Evolutionary conservation across 352 stramenopile genomes (phyloP).

Genomic region (Phytophthora macrochlamydospora): DNA sequence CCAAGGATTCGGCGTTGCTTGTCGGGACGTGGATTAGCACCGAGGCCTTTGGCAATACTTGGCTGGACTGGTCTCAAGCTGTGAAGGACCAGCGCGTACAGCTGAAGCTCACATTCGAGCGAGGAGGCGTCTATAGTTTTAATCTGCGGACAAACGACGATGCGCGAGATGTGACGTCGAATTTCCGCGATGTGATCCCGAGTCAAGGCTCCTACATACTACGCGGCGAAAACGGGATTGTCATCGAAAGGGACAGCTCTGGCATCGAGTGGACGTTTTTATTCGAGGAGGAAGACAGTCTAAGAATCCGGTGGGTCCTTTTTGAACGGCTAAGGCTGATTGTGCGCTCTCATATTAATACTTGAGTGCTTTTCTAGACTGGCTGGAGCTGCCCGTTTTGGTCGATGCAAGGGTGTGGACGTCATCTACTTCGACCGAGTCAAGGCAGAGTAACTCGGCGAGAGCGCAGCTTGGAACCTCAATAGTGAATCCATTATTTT

Average conservation of each 20-base stretch:
- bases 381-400: slow-evolving; percentile 75
- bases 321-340: neutral
- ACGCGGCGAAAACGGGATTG: slow-evolving; percentile 26
- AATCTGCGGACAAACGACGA: slow-evolving; percentile 27
- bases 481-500: neutral
- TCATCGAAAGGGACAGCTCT: slow-evolving; percentile 52
- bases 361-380: slow-evolving; percentile 33
- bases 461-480: neutral
- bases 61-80: slow-evolving; percentile 76
- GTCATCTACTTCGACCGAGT: slow-evolving; percentile 74
- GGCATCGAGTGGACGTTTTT: slow-evolving; percentile 73
- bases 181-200: slow-evolving; percentile 60
- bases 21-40: slow-evolving; percentile 64
- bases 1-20: slow-evolving; percentile 11
- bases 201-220: slow-evolving; percentile 47
- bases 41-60: slow-evolving; percentile 79
- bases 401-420: slow-evolving; percentile 80
- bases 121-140: slow-evolving; percentile 45
- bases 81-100: slow-evolving; percentile 54
- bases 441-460: slow-evolving; percentile 11
- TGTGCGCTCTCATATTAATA: neutral
- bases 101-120: slow-evolving; percentile 50
- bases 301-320: slow-evolving; percentile 52
- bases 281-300: slow-evolving; percentile 65
- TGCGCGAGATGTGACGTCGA: slow-evolving; percentile 46